Base-by-base conservation (phyloP, 768 basidiomycete species). In the Lentinula sp. region DNA sequence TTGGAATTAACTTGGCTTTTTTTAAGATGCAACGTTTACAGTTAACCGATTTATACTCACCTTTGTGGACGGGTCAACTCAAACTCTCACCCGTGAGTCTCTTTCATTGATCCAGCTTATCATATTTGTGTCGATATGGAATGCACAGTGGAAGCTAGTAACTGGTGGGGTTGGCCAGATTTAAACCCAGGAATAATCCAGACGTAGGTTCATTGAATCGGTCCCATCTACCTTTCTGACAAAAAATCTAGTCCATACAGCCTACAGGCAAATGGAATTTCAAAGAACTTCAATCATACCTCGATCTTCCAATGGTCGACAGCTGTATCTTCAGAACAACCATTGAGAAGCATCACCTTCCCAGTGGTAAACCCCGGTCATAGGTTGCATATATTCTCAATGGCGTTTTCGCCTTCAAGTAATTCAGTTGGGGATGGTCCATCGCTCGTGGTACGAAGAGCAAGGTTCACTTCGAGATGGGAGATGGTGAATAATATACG, bases 391-490 rank as follows among this genome's bases (percentile, higher is more conserved):
- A 55, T 81, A 13, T 81, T 81, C 42, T 79, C 76, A 0, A 69
- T 83, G 57, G 74, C 80, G 1, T 65, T 81, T 32, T 72, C 80
- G 0, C 74, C 72, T 6, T 70, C 76, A 2, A 55, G 62, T 28
- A 33, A 62, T 15, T 46, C 63, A 35, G 50, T 63, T 13, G 64
- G 61, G 2, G 61, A 67, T 1, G 51, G 48, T 13, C 73, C 76
- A 0, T 69, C 66, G 0, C 71, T 83, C 33, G 71, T 76, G 16
- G 66, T 82, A 53, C 79, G 79, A 33, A 71, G 70, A 12, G 77
- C 76, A 0, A 72, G 76, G 10, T 82, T 82, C 58, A 77, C 77
- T 7, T 76, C 74, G 0, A 74, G 81, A 20, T 83, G 81, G 81
- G 75, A 78, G 36, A 66, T 74, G 18, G 66, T 77, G 32, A 46